Conservation (phyloP, 495 filamentous ascomycete species). For the Daldinia concentrica region DNA sequence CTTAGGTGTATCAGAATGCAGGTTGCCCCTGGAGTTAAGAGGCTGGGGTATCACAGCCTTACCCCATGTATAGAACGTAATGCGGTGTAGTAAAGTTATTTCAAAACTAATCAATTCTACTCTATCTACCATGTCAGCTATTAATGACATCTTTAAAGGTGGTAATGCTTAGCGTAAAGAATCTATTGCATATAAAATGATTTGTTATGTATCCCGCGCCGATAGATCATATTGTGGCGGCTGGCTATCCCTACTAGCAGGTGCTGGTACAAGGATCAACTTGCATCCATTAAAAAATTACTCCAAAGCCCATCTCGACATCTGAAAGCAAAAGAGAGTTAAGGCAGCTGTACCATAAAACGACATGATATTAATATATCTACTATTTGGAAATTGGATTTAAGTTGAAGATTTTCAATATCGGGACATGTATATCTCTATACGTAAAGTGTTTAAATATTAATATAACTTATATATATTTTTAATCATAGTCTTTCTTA, state of each 20-base stretch:
- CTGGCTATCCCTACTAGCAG: neutral
- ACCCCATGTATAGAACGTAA: neutral
- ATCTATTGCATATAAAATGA: neutral
- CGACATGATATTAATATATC: neutral
- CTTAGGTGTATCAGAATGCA: neutral
- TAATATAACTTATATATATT: neutral
- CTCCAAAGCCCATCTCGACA: neutral
- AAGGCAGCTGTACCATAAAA: neutral
- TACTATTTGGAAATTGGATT: neutral
- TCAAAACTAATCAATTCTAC: too few relatives aligned
- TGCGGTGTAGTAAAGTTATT: neutral
- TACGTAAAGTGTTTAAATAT: neutral
- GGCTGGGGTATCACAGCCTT: neutral
- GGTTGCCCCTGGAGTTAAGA: neutral
- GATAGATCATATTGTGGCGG: constrained; percentile 3
- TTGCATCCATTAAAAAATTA: neutral
- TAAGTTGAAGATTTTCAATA: neutral
- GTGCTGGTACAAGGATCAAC: neutral
- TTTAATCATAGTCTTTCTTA: neutral
- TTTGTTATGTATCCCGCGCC: neutral
- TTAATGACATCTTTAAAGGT: neutral
- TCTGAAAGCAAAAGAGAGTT: neutral
- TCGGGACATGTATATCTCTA: neutral
- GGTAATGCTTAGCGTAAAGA: neutral
- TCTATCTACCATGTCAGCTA: neutral